A percentile compares a stretch with the other conserved stretches of the same genome.
phyloP scores from a whole-genome alignment of 495 filamentous ascomycete genomes.

The Saxispiralis lemnorum region DNA sequence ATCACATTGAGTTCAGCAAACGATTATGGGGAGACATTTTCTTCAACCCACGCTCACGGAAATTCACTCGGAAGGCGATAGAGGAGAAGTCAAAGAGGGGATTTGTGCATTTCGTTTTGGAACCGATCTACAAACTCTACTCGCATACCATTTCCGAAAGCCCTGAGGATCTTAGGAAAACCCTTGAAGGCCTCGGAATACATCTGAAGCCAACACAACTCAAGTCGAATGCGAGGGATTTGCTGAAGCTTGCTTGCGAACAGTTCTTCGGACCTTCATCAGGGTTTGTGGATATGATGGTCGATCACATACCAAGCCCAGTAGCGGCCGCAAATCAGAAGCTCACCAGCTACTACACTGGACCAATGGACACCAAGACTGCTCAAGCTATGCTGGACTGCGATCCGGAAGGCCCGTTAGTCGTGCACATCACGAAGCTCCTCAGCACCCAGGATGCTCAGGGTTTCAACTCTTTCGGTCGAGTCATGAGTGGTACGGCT shows the following conservation, averaged over 20 bases:
- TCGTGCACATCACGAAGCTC: conserved; percentile 82
- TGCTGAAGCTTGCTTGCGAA: conserved; percentile 78
- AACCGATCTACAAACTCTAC: conserved; percentile 95
- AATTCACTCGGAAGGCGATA: conserved; percentile 70
- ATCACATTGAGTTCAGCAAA: conserved; percentile 57
- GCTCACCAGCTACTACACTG: conserved; percentile 78
- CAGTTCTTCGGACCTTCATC: conserved; percentile 83
- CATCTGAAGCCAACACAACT: conserved; percentile 78
- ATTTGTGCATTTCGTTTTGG: conserved; percentile 87
- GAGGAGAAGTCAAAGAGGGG: conserved; percentile 68
- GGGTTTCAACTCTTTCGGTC: conserved; percentile 72
- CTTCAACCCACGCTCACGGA: conserved; percentile 76
- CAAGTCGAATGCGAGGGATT: conserved; percentile 70
- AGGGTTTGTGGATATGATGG: conserved; percentile 91
- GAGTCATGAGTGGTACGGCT: conserved; percentile 86
- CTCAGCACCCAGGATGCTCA: conserved; percentile 78
- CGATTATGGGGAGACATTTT: conserved; percentile 94
- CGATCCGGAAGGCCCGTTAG: conserved; percentile 73
- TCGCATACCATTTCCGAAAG: conserved; percentile 88
- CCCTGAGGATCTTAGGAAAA: conserved; percentile 67
- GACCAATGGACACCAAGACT: conserved; percentile 75
- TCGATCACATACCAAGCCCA: conserved; percentile 79
- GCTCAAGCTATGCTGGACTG: conserved; percentile 65
- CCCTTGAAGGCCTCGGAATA: conserved; percentile 66
- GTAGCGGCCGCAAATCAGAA: conserved; percentile 57